Percentiles rank a stretch among this genome's conserved stretches.
phyloP scores from a whole-genome alignment of 495 filamentous ascomycete genomes.

The Staphylotrichum tortipilum region DNA sequence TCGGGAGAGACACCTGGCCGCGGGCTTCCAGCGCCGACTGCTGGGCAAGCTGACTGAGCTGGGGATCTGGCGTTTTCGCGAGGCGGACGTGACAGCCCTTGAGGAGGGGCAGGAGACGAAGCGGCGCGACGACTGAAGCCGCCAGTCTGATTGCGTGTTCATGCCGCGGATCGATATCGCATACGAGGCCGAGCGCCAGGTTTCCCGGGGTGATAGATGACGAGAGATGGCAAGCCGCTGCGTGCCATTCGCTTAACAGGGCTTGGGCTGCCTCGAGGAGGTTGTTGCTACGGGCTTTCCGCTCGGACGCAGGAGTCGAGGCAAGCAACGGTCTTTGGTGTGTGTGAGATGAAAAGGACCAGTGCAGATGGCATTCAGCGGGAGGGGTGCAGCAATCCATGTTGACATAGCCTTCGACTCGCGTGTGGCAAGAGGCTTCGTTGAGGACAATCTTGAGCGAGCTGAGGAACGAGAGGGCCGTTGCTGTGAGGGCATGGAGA shows the following conservation, averaged over 20 bases:
- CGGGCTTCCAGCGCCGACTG: not conserved
- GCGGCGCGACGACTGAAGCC: not conserved
- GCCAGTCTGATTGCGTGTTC: not conserved
- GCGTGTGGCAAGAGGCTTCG: conserved; percentile 2
- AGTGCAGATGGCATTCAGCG: too few relatives aligned
- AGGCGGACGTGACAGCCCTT: conserved; percentile 2
- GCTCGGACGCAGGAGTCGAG: not conserved
- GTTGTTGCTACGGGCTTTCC: not conserved
- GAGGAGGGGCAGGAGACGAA: not conserved
- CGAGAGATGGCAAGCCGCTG: not conserved
- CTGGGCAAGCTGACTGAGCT: not conserved
- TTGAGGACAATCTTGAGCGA: conserved; percentile 9
- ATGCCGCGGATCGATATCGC: not conserved
- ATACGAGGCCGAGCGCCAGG: conserved; percentile 9
- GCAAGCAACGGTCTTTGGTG: not conserved
- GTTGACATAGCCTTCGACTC: not conserved
- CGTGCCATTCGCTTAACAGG: conserved; percentile 5
- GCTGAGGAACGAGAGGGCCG: conserved; percentile 3
- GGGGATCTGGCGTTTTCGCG: not conserved
- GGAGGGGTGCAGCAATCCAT: not conserved
- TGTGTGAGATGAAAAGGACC: too few relatives aligned
- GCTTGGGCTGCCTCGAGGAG: not conserved
- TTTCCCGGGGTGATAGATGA: not conserved
- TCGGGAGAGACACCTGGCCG: too few relatives aligned
- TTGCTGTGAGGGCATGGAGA: not conserved